These are phyloP conservation scores for Kodamaea suecica DNA, from an alignment of 1,139 yeast species.

Conservation along the genomic window DNA sequence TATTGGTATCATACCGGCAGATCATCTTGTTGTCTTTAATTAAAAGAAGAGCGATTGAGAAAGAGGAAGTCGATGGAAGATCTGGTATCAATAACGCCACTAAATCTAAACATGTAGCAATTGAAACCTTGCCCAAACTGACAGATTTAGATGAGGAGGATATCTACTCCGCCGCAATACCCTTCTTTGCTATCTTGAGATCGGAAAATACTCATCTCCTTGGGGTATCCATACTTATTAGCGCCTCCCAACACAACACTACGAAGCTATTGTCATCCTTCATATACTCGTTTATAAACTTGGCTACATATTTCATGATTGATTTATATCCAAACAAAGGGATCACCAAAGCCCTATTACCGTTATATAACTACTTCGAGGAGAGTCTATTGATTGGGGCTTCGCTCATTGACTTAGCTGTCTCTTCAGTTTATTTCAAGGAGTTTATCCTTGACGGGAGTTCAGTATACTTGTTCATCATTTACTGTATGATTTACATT, in stretches of 20 bases:
- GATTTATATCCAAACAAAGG: conserved; percentile 34
- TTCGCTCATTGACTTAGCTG: conserved; percentile 36
- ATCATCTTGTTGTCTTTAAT: conserved; percentile 6
- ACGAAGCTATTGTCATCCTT: conserved; percentile 43
- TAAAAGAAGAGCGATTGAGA: not conserved
- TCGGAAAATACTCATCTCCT: conserved; percentile 49
- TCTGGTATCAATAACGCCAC: too few relatives aligned
- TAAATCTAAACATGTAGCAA: too few relatives aligned
- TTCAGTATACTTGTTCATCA: conserved; percentile 25
- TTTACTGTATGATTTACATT: conserved; percentile 36
- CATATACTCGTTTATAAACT: conserved; percentile 45
- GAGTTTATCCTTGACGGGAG: conserved; percentile 24
- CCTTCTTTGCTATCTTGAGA: conserved; percentile 32
- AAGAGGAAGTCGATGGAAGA: too few relatives aligned
- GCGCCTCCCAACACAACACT: conserved; percentile 19
- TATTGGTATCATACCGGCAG: conserved; percentile 22
- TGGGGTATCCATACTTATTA: conserved; percentile 33
- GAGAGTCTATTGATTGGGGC: conserved; percentile 35
- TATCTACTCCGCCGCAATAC: conserved; percentile 10
- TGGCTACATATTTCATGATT: conserved; percentile 32
- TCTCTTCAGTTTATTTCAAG: conserved; percentile 25
- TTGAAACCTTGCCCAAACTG: not conserved
- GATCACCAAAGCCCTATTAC: conserved; percentile 31
- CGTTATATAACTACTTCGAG: conserved; percentile 35
- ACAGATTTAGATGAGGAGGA: not conserved